Evolutionary conservation across 768 basidiomycete genomes (phyloP).

Genomic region (Pulveroboletus sp.): DNA sequence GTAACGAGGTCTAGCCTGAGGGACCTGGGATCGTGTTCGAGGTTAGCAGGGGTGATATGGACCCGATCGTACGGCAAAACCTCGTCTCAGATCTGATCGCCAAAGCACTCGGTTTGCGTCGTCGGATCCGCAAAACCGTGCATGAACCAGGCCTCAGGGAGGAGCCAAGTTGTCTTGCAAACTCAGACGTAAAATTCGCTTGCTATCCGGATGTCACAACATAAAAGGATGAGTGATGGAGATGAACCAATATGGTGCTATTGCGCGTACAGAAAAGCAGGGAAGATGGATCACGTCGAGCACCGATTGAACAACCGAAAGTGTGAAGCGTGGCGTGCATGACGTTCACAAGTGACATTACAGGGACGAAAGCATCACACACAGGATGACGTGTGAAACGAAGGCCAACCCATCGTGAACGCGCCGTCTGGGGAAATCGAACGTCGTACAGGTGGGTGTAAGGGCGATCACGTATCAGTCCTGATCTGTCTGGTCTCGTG

Average conservation of each 20-base stretch:
- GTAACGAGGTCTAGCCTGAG: no score
- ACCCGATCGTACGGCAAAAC: no score
- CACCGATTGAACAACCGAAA: not conserved
- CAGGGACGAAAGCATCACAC: slow-evolving; percentile 1
- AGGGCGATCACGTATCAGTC: slow-evolving; percentile 40
- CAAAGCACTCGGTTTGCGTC: not conserved
- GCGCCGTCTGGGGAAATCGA: no score
- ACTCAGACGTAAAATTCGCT: not conserved
- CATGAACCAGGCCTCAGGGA: no score
- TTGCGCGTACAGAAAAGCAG: slow-evolving; percentile 6
- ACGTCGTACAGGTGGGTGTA: no score
- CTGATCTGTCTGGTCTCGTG: slow-evolving; percentile 74
- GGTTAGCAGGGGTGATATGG: no score
- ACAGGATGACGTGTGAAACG: slow-evolving; percentile 16
- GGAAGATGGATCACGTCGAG: not conserved
- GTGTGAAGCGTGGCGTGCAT: slow-evolving; percentile 3
- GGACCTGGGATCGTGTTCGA: no score
- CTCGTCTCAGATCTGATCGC: not conserved
- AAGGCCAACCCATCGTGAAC: not conserved
- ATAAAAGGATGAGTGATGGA: not conserved
- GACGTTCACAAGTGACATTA: slow-evolving; percentile 4
- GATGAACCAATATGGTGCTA: slow-evolving; percentile 1
- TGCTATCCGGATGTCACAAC: not conserved
- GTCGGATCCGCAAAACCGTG: not conserved
- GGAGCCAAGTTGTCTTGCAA: not conserved